These are phyloP conservation scores for Arthrobotrys megalospora DNA, from an alignment of 2,329 filamentous ascomycete genomes.

Conservation along the genomic window DNA sequence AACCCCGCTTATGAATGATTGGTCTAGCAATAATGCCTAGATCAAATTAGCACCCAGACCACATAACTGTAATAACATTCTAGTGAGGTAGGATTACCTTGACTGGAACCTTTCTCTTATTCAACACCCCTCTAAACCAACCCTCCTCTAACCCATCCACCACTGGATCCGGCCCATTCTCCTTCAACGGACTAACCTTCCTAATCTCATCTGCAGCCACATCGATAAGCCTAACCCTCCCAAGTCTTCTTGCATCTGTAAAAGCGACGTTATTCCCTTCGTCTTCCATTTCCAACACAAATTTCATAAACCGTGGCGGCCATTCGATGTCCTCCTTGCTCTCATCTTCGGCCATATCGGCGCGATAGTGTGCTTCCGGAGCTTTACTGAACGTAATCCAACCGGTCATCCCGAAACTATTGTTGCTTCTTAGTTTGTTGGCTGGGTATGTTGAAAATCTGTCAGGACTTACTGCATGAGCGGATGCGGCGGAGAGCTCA, in stretches of 20 bases:
- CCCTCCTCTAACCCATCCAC: constrained; percentile 83
- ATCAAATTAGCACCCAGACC: not conserved
- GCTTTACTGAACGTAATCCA: constrained; percentile 91
- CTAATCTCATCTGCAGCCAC: constrained; percentile 82
- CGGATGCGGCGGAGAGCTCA: constrained; percentile 83
- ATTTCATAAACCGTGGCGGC: constrained; percentile 94
- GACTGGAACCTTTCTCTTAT: constrained; percentile 83
- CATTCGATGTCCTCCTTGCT: constrained; percentile 70
- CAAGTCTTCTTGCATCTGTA: constrained; percentile 84
- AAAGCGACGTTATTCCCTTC: constrained; percentile 75
- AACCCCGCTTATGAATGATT: constrained; percentile 89
- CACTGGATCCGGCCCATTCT: constrained; percentile 95
- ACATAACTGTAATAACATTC: not conserved
- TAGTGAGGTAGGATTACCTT: constrained; percentile 70
- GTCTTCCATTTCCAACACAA: constrained; percentile 71
- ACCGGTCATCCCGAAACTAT: constrained; percentile 69
- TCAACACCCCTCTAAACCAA: constrained; percentile 81
- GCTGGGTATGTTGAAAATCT: constrained; percentile 66
- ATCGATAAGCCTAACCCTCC: constrained; percentile 84
- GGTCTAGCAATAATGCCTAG: constrained; percentile 83
- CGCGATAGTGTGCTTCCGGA: constrained; percentile 84
- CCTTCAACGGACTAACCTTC: constrained; percentile 81
- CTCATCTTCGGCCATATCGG: constrained; percentile 67
- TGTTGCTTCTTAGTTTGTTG: constrained; percentile 38
- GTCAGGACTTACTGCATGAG: constrained; percentile 82